Conservation (phyloP, 768 basidiomycete genomes). For the Cytidiella melzeri region DNA sequence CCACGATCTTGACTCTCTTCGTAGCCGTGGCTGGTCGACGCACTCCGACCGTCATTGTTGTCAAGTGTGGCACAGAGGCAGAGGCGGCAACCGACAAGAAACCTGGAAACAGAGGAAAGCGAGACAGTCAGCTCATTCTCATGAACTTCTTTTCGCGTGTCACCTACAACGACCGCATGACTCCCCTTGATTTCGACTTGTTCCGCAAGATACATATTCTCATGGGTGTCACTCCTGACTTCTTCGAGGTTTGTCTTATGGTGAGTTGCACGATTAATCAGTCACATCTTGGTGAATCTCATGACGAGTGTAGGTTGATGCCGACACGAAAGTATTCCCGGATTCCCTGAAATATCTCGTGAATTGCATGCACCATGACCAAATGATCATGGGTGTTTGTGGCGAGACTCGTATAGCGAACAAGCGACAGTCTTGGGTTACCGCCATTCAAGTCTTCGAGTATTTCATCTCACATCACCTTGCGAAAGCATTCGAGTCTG, state of each 20-base stretch:
- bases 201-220: conserved; percentile 94
- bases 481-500: conserved; percentile 97
- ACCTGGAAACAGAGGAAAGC: conserved; percentile 96
- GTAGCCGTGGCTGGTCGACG: conserved; percentile 81
- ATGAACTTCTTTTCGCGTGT: conserved; percentile 99
- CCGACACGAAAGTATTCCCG: conserved; percentile 93
- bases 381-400: conserved; percentile 98
- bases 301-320: conserved; percentile 84
- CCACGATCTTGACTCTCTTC: conserved; percentile 6
- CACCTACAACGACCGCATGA: conserved; percentile 99
- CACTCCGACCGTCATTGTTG: conserved; percentile 89
- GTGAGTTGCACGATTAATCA: conserved; percentile 40
- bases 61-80: conserved; percentile 91
- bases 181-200: conserved; percentile 93
- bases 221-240: conserved; percentile 99
- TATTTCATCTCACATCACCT: conserved; percentile 99
- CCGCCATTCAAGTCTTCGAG: conserved; percentile 95
- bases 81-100: conserved; percentile 85
- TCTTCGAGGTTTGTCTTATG: conserved; percentile 97
- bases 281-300: background rate
- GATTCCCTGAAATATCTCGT: conserved; percentile 87
- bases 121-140: conserved; percentile 95
- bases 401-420: conserved; percentile 99
- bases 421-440: conserved; percentile 98
- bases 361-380: conserved; percentile 98